Base-by-base conservation (phyloP, 768 basidiomycete species). In the Naganishia vishniacii region DNA sequence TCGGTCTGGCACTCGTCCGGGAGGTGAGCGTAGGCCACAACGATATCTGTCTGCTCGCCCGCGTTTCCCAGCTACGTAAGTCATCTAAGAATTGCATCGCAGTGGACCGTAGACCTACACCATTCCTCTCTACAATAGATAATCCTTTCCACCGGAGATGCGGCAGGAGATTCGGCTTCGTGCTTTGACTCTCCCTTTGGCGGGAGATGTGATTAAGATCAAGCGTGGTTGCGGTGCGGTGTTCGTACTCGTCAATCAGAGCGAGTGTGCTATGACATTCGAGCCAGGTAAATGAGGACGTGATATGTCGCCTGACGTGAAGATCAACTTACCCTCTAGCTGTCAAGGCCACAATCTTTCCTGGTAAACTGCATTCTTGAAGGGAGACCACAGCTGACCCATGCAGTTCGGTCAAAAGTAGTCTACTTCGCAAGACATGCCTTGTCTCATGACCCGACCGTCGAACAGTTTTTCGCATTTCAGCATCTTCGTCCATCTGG, bases 111-210 rank as follows among this genome's bases (percentile, higher is more conserved):
- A 0, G 20, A 56, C 53, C 12, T 41, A 56, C 53, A 20, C 26
- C 53, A 37, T 41, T 41, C 26, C 34, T 40, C 6, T 20, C 28
- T 13, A 40, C 37, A 6, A 40, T 16, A 6, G 53, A 56, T 18
- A 63, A 51, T 1, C 49, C 62, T 31, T 63, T 46, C 62, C 62
- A 63, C 16, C 62, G 40, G 18, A 44, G 20, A 29, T 28, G 37
- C 18, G 62, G 62, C 40, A 41, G 44, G 1, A 63, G 42, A 44
- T 63, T 46, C 13, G 62, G 62, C 32, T 44, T 41, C 11, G 48
- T 28, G 40, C 28, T 42, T 26, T 51, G 29, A 20, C 49, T 12
- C 25, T 48, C 61, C 47, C 48, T 48, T n/a, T 56, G 53, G 12
- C 53, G 53, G 32, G 34, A 56, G 20, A 56, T 56, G 53, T 56